Base-by-base conservation (phyloP, 306 rosid genomes). In the Cucumis sativus region DNA sequence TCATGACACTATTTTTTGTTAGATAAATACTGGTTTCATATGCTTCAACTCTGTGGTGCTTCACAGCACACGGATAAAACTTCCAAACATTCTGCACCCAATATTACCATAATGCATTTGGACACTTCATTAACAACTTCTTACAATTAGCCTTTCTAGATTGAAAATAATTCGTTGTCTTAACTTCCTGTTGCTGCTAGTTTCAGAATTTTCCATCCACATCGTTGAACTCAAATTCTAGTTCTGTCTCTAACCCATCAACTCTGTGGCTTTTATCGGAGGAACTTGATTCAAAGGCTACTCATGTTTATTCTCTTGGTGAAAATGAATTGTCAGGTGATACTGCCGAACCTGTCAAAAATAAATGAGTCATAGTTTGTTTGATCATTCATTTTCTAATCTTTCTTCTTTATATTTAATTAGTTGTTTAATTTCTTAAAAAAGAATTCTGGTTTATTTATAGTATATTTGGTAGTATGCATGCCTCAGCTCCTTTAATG, bases 261-360 rank as follows among this genome's bases (percentile, higher is more conserved):
- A 83, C 88, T 77, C 90, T 87, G 8, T 85, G 78, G 88, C 69
- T 84, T 83, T 57, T 84, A 83, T 85, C 93, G 30, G 98, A 96
- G 72, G 97, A 96, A 84, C 88, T 84, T 81, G 93, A 91, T 82
- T 87, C 98, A 13, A 90, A 88, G 78, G 80, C 84, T 81, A 82
- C 78, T 62, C 84, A 82, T 77, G 72, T 83, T 72, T 83, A 78
- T 81, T 40, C 76, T 85, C 83, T 78, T 77, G 89, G 87, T 73
- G 86, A 86, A 90, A 82, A 83, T 79, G 83, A 81, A 81, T 35
- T 80, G 60, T 61, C 75, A 83, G 87, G 88, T 84, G 77, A 54
- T 55, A 51, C 23, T 75, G 21, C 47, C 37, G 60, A 81, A 83
- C 59, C 77, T 81, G 75, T 81, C 79, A 62, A 73, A 55, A 7